These are phyloP conservation scores for Leccinum arenicola DNA, from an alignment of 768 basidiomycete genomes.

Conservation along the genomic window DNA sequence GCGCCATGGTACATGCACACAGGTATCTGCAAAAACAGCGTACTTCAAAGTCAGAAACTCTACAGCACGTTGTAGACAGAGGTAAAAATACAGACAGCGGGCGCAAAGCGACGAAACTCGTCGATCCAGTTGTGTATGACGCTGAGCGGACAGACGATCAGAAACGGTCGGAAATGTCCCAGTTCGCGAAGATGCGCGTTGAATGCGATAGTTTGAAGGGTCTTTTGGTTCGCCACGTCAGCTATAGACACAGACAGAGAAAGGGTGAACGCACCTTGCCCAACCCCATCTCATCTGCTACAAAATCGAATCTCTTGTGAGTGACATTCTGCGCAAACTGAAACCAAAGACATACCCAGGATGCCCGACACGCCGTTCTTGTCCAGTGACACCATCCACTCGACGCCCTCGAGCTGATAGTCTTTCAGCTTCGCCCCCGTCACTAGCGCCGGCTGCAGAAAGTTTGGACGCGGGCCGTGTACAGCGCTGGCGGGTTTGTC, in stretches of 20 bases:
- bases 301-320: not conserved
- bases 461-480: conserved; percentile 37
- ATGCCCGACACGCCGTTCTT: conserved; percentile 84
- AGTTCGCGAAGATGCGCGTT: conserved; percentile 83
- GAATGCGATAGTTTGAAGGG: conserved; percentile 93
- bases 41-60: not conserved
- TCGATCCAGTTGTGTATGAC: conserved; percentile 90
- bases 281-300: conserved; percentile 94
- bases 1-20: conserved; percentile 90
- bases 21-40: conserved; percentile 54
- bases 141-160: conserved; percentile 90
- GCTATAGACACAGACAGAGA: not conserved
- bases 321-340: conserved; percentile 15
- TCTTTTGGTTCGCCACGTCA: conserved; percentile 43
- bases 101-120: conserved; percentile 84
- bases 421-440: conserved; percentile 84
- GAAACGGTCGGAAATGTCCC: conserved; percentile 68
- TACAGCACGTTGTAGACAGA: not conserved
- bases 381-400: conserved; percentile 91
- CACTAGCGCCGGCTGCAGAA: conserved; percentile 69
- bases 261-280: conserved; percentile 55
- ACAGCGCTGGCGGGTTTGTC: conserved; percentile 15
- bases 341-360: conserved; percentile 46
- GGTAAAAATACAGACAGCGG: conserved; percentile 51
- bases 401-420: conserved; percentile 91